A percentile compares a stretch with the other conserved stretches of the same genome.
These are phyloP conservation scores for Kodamaea sp. DNA, from an alignment of 1,139 yeast species.

Conservation along the genomic window DNA sequence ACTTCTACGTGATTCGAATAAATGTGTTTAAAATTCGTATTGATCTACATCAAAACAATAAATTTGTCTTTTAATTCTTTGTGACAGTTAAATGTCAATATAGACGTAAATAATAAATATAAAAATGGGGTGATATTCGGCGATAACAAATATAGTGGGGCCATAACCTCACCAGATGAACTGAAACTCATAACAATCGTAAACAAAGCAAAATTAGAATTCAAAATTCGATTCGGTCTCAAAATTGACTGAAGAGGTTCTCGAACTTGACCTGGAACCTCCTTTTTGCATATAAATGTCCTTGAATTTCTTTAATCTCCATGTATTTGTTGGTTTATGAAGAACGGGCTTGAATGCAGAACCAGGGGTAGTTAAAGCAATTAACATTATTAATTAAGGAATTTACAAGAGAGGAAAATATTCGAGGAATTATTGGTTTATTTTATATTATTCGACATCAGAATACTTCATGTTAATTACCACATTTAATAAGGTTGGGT, in stretches of 20 bases:
- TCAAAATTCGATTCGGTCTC: constrained; percentile 1
- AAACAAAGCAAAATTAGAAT: no score
- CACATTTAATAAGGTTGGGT: no score
- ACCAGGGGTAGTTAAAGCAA: constrained; percentile 38
- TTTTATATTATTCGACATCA: not conserved
- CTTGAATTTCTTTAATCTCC: constrained; percentile 40
- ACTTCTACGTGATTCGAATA: no score
- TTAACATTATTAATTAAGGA: constrained; percentile 22
- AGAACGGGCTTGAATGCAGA: constrained; percentile 41
- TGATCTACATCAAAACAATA: no score
- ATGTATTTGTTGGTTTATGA: constrained; percentile 30
- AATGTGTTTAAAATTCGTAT: no score
- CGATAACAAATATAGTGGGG: no score
- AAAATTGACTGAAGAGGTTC: constrained; percentile 10
- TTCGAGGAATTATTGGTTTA: not conserved
- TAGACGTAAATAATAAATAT: no score
- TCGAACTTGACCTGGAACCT: constrained; percentile 15
- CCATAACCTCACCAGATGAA: no score
- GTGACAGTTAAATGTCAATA: no score
- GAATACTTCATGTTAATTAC: not conserved
- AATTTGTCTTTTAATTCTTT: no score
- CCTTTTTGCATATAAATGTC: constrained; percentile 18
- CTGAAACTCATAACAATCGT: no score
- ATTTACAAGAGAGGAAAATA: not conserved
- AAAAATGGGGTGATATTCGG: no score